Evolutionary conservation across 2,329 filamentous ascomycete genomes (phyloP).

Genomic region (Phialophora tarda): DNA sequence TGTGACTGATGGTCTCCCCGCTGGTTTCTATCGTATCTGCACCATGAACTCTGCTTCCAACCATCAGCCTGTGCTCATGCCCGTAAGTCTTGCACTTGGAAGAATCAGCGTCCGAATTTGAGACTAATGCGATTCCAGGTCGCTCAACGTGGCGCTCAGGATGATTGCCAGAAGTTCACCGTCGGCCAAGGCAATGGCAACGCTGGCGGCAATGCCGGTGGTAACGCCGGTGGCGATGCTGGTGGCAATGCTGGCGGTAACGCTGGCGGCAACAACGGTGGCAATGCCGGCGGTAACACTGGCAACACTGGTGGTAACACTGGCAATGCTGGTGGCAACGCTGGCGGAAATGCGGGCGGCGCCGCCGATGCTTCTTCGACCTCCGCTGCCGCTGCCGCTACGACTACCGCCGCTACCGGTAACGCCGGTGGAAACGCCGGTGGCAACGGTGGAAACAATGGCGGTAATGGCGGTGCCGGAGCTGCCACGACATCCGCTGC

Average conservation of each 20-base stretch:
- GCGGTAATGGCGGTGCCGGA: conserved; percentile 17
- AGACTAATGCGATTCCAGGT: conserved; percentile 45
- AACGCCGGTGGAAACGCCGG: conserved; percentile 14
- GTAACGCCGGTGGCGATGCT: conserved; percentile 56
- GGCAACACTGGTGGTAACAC: conserved; percentile 11
- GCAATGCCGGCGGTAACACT: conserved; percentile 12
- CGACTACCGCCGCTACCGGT: not conserved
- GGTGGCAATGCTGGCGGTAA: conserved; percentile 51
- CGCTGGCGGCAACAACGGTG: conserved; percentile 16
- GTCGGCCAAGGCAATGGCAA: conserved; percentile 59
- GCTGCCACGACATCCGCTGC: not conserved
- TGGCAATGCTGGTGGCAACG: conserved; percentile 7
- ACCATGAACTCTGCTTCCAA: conserved; percentile 68
- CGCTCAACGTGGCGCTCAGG: conserved; percentile 69
- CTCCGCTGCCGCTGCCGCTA: not conserved
- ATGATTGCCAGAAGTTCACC: conserved; percentile 68
- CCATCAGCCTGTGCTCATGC: conserved; percentile 67
- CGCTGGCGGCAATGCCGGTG: conserved; percentile 51
- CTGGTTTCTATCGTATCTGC: conserved; percentile 69
- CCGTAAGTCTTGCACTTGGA: conserved; percentile 40
- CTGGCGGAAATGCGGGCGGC: conserved; percentile 14
- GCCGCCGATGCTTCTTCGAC: conserved; percentile 5
- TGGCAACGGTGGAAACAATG: conserved; percentile 1
- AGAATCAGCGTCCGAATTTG: not conserved
- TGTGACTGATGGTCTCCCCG: conserved; percentile 64